Evolutionary conservation across 495 filamentous ascomycete species (phyloP).

Genomic region (Neurospora sp.): DNA sequence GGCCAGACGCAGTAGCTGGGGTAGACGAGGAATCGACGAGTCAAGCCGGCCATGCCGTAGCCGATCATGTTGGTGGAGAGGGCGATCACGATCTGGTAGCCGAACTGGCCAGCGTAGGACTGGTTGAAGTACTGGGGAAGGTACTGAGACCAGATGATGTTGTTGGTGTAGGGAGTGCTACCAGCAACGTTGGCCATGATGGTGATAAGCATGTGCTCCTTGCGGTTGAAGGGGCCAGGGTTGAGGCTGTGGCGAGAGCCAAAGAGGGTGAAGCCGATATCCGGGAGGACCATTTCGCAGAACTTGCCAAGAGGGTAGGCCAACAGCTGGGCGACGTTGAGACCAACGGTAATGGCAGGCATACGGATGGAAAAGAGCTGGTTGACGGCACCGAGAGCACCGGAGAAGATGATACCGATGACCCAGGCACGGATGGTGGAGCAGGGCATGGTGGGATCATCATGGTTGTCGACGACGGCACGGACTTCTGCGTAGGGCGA

Average conservation of each 20-base stretch:
- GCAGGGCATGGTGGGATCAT: conserved; percentile 22
- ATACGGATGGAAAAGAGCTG: conserved; percentile 30
- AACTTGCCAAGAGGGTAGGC: conserved; percentile 29
- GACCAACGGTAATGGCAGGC: conserved; percentile 20
- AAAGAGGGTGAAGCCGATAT: conserved; percentile 26
- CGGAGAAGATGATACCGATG: conserved; percentile 26
- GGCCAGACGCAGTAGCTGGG: conserved; percentile 33
- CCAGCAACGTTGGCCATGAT: conserved; percentile 30
- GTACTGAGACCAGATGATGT: conserved; percentile 35
- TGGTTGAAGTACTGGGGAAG: conserved; percentile 28
- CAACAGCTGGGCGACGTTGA: conserved; percentile 28
- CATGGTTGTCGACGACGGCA: conserved; percentile 35
- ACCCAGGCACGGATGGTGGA: conserved; percentile 28
- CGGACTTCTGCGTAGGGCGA: conserved; percentile 40
- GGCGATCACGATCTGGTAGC: conserved; percentile 32
- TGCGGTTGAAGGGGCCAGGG: conserved; percentile 37
- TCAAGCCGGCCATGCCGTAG: conserved; percentile 41
- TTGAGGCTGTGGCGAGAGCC: conserved; percentile 30
- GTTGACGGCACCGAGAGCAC: conserved; percentile 25
- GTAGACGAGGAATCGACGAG: conserved; percentile 45
- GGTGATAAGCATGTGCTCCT: conserved; percentile 41
- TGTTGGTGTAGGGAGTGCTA: conserved; percentile 24
- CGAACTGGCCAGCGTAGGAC: conserved; percentile 21
- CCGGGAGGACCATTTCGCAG: conserved; percentile 23
- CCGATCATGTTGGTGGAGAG: conserved; percentile 37